Evolutionary conservation across 2,329 filamentous ascomycete genomes (phyloP), one percentile per base, ranked within the genome.

Genomic region (Fusarium pseudocircinatum): DNA sequence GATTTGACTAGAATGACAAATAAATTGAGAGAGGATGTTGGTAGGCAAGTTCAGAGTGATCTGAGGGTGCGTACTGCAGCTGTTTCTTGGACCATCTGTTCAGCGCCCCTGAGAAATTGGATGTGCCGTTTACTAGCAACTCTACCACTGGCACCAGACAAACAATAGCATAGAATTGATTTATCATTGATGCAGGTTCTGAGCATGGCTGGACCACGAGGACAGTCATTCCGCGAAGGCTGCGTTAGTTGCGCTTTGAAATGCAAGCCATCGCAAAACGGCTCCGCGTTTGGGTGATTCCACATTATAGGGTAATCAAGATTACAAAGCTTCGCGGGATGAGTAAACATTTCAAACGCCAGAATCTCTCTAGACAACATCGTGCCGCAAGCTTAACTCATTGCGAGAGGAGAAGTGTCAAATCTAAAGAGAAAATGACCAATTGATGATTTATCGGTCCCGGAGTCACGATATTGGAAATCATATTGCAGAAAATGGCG

Each of bases 281-380:
- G 7, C 15, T 34, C 24, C 18, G 14, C 14, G 43, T 20, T 49
- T 22, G 34, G 16, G 49, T 69, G 24, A 68, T 68, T 63, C 49
- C 49, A 56, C 11, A 65, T 43, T 32, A 34, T 46, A 58, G 56
- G 56, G 56, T 58, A 58, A 59, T 20, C 22, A 30, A 36, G 16
- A 39, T 42, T 44, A 44, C 28, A 56, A 49, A 37, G 52, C 66
- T 62, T 44, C 6, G 30, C 52, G 15, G 63, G n/a, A 70, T 70
- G 67, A 69, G 67, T 69, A 70, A 69, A 54, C 67, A 60, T 22
- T 36, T 9, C 13, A 4, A 12, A 22, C 30, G 22, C n/a, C 20
- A 32, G 20, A 47, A 40, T 20, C 49, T 39, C 42, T 4, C 47
- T 24, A 28, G 24, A 59, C n/a, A 34, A 28, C 37, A 46, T 37